Base-by-base conservation (phyloP, 192 early-diverging fungal species). In the Coemansia sp. region DNA sequence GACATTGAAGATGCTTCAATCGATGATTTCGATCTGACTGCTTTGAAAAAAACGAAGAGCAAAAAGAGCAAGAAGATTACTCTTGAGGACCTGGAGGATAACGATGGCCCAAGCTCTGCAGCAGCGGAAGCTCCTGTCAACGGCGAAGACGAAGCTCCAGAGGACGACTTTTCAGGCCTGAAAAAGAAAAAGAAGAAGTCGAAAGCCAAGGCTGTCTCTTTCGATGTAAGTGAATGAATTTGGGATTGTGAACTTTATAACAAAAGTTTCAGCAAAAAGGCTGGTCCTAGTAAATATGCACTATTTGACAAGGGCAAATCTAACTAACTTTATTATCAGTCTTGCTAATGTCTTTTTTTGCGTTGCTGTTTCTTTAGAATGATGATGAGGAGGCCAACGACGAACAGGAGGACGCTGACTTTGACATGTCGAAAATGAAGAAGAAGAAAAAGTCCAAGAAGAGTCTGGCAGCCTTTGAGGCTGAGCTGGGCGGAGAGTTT, bases 391-490 rank as follows among this genome's bases (percentile, higher is more conserved):
- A 41, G 3, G 77, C 43, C 62, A 71, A 74, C 57, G 73, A 63
- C 4, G 67, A 46, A 26, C 69, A 67, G 13, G 82, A 69, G 10
- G 77, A 79, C 59, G 74, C 63, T 18, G 69, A 72, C 45, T 72
- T 80, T 40, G 73, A 70, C 54, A 62, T 83, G 47, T 65, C 65
- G 52, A 59, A 68, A 61, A 75, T 78, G 66, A 74, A 79, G 78
- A 90, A 90, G 74, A 90, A 90, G 71, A 90, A 78, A 55, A 83
- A 88, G 78, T 84, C 85, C 41, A 90, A 90, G 80, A 87, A 87
- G 85, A 89, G 91, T 80, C 77, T 95, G 87, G 90, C 90, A 8
- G 94, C 94, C 22, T 94, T 95, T 72, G 93, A 94, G 78, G 91
- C 88, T 54, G 87, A 89, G 80, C 73, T 91, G 16, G 87, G 78